Conservation (phyloP, 768 basidiomycete species). For the Gloeopeniophorella convolvens region DNA sequence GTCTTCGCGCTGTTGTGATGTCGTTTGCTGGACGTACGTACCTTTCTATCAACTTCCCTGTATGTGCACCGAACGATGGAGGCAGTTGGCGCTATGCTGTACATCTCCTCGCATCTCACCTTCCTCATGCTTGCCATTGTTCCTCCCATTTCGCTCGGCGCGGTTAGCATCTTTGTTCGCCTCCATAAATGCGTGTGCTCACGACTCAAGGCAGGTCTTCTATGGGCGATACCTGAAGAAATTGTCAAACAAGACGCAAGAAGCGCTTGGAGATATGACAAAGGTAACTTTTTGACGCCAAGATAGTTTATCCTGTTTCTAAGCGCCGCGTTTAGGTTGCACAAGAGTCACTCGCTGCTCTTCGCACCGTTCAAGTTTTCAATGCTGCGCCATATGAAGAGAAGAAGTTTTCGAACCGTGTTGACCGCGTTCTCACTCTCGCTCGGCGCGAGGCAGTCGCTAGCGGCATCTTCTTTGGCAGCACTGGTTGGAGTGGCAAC, state of each 20-base stretch:
- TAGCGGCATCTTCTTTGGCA: slow-evolving; percentile 88
- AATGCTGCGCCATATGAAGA: slow-evolving; percentile 79
- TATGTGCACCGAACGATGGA: background rate
- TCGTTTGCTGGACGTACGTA: slow-evolving; percentile 85
- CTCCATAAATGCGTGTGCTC: slow-evolving; percentile 14
- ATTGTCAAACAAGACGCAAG: slow-evolving; percentile 87
- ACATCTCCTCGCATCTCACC: slow-evolving; percentile 82
- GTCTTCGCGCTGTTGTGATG: slow-evolving; percentile 80
- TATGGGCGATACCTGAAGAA: slow-evolving; percentile 94
- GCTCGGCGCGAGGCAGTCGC: slow-evolving; percentile 86
- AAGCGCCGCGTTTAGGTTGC: slow-evolving; percentile 50
- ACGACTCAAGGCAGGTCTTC: slow-evolving; percentile 55
- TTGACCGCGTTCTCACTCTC: slow-evolving; percentile 61
- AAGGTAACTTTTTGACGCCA: slow-evolving; percentile 32
- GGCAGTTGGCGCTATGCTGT: slow-evolving; percentile 91
- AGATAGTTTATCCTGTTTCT: background rate
- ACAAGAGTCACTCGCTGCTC: slow-evolving; percentile 80
- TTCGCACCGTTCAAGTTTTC: slow-evolving; percentile 87
- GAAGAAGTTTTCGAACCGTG: slow-evolving; percentile 61
- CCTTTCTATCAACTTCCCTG: background rate
- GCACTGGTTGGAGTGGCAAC: slow-evolving; percentile 90
- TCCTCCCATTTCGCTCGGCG: slow-evolving; percentile 79
- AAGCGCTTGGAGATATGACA: slow-evolving; percentile 94
- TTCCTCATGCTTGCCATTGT: slow-evolving; percentile 90
- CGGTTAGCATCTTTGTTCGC: slow-evolving; percentile 42